These are phyloP conservation scores for Wickerhamiella parazyma DNA, from an alignment of 805 yeast species.

Conservation along the genomic window DNA sequence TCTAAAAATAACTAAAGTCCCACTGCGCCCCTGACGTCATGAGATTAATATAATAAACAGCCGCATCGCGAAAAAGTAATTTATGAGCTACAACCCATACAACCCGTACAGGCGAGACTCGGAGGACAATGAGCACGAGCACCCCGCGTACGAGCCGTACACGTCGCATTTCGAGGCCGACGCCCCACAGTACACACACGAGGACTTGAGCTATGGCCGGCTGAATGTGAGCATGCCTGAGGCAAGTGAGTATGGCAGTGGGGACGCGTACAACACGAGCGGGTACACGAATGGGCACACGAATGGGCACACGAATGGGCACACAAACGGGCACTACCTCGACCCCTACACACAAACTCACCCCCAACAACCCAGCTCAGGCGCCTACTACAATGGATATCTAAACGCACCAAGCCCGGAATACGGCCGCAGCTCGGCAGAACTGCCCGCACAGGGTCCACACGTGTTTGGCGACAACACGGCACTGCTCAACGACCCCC, in stretches of 20 bases:
- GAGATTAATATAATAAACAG: too few species aligned
- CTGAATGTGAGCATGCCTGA: neutral
- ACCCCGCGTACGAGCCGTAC: neutral
- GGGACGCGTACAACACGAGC: neutral
- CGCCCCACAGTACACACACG: neutral
- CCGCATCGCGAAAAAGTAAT: neutral
- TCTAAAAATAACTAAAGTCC: too few species aligned
- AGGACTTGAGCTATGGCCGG: neutral
- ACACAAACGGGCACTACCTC: too few species aligned
- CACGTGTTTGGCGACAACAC: neutral
- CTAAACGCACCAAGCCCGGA: neutral
- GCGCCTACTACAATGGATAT: neutral
- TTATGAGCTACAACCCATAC: slow-evolving; percentile 2
- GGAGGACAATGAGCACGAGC: neutral
- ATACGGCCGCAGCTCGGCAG: neutral
- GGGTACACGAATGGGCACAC: too few species aligned
- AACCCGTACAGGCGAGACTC: neutral
- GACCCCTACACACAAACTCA: neutral
- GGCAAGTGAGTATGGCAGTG: too few species aligned
- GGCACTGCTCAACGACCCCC: neutral
- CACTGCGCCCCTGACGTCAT: too few species aligned
- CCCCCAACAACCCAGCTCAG: neutral
- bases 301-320: too few species aligned
- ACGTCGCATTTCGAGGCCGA: neutral
- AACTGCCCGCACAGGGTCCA: neutral